Evolutionary conservation across 179 eudicot genomes (phyloP).

Genomic region (Sideroxylon spinosum): DNA sequence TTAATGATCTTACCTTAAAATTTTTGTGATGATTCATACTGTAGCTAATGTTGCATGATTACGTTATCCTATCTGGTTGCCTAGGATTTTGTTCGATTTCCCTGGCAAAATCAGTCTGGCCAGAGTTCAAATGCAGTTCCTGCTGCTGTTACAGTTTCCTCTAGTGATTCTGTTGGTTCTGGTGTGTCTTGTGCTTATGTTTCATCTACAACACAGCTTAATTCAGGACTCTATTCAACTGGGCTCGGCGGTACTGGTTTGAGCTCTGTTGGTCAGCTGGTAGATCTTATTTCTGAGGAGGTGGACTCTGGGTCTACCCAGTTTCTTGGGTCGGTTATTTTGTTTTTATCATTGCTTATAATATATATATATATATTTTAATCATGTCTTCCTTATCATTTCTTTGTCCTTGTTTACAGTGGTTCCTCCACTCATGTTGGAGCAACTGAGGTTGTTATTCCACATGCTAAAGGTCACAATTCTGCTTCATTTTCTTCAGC

Average conservation of each 20-base stretch:
- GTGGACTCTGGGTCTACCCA: conserved; percentile 43
- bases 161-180: conserved; percentile 28
- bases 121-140: conserved; percentile 46
- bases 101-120: conserved; percentile 66
- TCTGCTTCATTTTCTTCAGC: conserved; percentile 39
- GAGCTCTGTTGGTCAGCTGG: conserved; percentile 49
- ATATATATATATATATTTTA: neutral
- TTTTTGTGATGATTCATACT: neutral
- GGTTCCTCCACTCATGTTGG: conserved; percentile 34
- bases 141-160: conserved; percentile 40
- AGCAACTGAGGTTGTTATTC: conserved; percentile 35
- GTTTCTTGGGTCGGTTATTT: conserved; percentile 39
- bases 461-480: conserved; percentile 28
- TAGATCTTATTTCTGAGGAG: conserved; percentile 54
- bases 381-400: neutral
- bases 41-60: neutral
- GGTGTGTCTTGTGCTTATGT: conserved; percentile 43
- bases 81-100: conserved; percentile 79
- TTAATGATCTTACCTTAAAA: neutral
- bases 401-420: conserved; percentile 29
- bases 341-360: neutral
- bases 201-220: conserved; percentile 50
- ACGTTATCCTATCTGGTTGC: conserved; percentile 2
- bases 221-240: conserved; percentile 52
- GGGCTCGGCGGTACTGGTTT: conserved; percentile 48